Conservation (phyloP, 73 alveolate species). For the Paramecium sonneborni region DNA sequence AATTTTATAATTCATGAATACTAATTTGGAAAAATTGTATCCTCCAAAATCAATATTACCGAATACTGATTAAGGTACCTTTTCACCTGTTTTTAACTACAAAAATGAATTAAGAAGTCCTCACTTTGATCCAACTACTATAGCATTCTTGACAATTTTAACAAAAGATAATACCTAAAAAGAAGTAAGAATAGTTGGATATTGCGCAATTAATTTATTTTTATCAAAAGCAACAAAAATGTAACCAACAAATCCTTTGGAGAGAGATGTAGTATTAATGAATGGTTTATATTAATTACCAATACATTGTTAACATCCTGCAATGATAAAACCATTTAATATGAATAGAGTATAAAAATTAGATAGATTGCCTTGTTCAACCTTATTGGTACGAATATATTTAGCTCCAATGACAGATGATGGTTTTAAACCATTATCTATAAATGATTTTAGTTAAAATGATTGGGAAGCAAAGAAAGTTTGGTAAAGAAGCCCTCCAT, state of each 20-base stretch:
- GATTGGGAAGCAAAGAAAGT: slow-evolving; percentile 79
- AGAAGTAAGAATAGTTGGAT: slow-evolving; percentile 81
- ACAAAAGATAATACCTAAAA: slow-evolving; percentile 82
- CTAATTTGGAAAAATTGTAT: slow-evolving; percentile 70
- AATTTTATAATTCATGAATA: slow-evolving; percentile 66
- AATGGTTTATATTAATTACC: slow-evolving; percentile 84
- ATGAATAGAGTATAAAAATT: slow-evolving; percentile 70
- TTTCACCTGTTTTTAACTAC: slow-evolving; percentile 78
- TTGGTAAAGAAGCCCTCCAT: slow-evolving; percentile 82
- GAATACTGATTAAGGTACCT: slow-evolving; percentile 74
- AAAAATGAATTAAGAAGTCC: slow-evolving; percentile 83
- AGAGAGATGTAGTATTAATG: slow-evolving; percentile 73
- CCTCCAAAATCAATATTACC: slow-evolving; percentile 81
- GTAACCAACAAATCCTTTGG: slow-evolving; percentile 75
- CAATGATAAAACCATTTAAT: slow-evolving; percentile 74
- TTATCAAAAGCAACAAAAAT: slow-evolving; percentile 68
- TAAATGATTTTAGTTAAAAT: slow-evolving; percentile 71
- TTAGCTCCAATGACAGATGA: slow-evolving; percentile 82
- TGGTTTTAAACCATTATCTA: slow-evolving; percentile 75
- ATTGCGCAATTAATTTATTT: slow-evolving; percentile 81
- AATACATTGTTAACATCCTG: slow-evolving; percentile 81
- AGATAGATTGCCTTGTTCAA: slow-evolving; percentile 82
- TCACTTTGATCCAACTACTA: slow-evolving; percentile 81
- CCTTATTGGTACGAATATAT: slow-evolving; percentile 76
- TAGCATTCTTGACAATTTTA: slow-evolving; percentile 73